Conservation (phyloP, 1,284 basidiomycete species). For the Sphagnurus paluster region DNA sequence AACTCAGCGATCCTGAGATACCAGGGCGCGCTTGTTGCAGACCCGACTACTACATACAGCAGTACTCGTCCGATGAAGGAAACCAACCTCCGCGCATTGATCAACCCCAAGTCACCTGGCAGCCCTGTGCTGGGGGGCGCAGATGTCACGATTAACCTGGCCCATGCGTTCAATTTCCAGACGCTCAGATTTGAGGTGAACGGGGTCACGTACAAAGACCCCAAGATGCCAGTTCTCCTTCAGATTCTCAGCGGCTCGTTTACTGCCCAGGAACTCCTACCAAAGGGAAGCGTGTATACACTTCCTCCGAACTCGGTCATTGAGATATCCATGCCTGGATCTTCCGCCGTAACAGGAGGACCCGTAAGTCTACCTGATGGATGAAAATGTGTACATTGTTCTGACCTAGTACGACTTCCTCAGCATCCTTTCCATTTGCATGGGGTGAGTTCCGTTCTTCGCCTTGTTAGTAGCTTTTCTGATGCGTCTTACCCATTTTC, state of each 20-base stretch:
- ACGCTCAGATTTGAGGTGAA: conserved; percentile 22
- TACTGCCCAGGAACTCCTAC: too few relatives aligned
- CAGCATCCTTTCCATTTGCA: too few relatives aligned
- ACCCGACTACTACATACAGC: conserved; percentile 25
- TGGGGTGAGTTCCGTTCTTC: too few relatives aligned
- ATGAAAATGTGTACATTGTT: too few relatives aligned
- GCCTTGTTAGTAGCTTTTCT: conserved; percentile 24
- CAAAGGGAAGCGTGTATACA: conserved; percentile 24
- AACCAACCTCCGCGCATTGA: conserved; percentile 26
- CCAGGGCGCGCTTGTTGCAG: conserved; percentile 26
- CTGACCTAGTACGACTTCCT: background rate
- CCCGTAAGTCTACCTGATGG: conserved; percentile 23
- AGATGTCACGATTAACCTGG: background rate
- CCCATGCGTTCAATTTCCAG: conserved; percentile 18
- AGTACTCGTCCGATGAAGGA: conserved; percentile 21
- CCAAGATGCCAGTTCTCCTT: too few relatives aligned
- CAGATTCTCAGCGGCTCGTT: too few relatives aligned
- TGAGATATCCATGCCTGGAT: conserved; percentile 25
- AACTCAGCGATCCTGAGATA: conserved; percentile 46
- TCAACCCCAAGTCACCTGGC: conserved; percentile 27
- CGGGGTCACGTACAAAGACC: conserved; percentile 15
- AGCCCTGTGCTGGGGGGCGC: conserved; percentile 23
- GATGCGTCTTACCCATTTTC: background rate
- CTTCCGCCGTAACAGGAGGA: conserved; percentile 16
- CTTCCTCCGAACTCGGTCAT: conserved; percentile 25